Evolutionary conservation across 2,329 filamentous ascomycete genomes (phyloP), one percentile per base, ranked within the genome.

Genomic region (Huntiella abstrusa): DNA sequence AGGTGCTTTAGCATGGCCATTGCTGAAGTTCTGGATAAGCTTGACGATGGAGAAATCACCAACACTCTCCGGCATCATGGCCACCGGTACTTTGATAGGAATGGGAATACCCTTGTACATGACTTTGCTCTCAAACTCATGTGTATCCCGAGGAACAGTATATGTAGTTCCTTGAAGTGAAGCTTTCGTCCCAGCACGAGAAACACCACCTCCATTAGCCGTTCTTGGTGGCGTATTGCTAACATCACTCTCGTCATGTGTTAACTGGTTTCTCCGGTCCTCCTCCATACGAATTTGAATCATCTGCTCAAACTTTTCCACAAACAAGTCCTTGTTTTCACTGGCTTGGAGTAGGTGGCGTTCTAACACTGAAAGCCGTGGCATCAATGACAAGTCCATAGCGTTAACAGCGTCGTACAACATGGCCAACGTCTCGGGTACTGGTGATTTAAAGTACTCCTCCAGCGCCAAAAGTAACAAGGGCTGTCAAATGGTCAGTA

Each of bases 11-110:
- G 77, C 65, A 60, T 96, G 88, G 13, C 83, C 71, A 8, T 79
- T 77, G 38, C 84, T 83, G 60, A 96, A 96, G 46, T 83, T 94
- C 55, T 94, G 86, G 53, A 98, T 94, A 46, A 98, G 76, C 61
- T 96, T 96, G 64, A 98, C 83, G 48, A 98, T 71, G 34, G 87
- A 96, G 58, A 98, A 98, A 63, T 98, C 91, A 51, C 91, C 91
- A 12, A 98, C 91, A 0, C 84, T 95, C 66, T 98, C 91, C 2
- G 87, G 84, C 66, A 87, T 88, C 49, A 93, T 74, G 8, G 91
- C 87, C 3, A 88, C 87, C 0, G 91, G 91, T 5, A 98, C 80
- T 63, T 96, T 96, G 64, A 98, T 85, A 1, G 91, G 91, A 22
- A 98, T 88, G 0, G 88, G 88, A 47, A 96, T 91, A 52, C 86